These are phyloP conservation scores for Fraxinus albicans DNA, from an alignment of 305 asterid species.

Conservation along the genomic window DNA sequence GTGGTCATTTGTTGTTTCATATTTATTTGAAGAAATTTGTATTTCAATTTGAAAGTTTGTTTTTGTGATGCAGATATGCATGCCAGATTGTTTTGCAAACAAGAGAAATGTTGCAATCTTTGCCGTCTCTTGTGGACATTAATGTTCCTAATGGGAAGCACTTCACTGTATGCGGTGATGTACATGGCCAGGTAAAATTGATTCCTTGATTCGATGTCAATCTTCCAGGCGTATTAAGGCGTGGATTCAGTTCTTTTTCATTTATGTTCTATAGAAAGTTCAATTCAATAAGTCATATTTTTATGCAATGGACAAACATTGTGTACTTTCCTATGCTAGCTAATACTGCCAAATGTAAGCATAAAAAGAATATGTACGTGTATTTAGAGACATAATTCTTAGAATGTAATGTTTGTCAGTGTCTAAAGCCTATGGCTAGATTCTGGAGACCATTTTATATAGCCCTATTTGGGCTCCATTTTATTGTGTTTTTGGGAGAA, in stretches of 20 bases:
- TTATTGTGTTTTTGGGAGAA: no score
- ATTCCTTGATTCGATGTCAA: slow-evolving; percentile 17
- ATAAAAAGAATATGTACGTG: background rate
- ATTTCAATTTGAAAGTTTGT: slow-evolving; percentile 9
- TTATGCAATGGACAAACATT: background rate
- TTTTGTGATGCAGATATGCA: slow-evolving; percentile 61
- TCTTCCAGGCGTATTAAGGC: background rate
- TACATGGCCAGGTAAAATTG: slow-evolving; percentile 93
- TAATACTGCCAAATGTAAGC: background rate
- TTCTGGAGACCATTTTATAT: background rate
- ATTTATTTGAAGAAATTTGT: background rate
- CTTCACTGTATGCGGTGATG: slow-evolving; percentile 97
- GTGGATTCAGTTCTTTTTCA: background rate
- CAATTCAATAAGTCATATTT: background rate
- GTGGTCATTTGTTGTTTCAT: background rate
- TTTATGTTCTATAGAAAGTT: background rate
- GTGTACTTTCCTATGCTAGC: background rate
- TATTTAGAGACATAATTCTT: background rate
- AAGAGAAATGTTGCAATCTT: slow-evolving; percentile 64
- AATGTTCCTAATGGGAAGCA: slow-evolving; percentile 79
- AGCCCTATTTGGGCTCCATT: no score
- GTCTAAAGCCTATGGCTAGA: background rate
- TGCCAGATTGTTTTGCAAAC: slow-evolving; percentile 85
- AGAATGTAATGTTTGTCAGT: background rate
- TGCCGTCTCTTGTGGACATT: slow-evolving; percentile 95